Evolutionary conservation across 805 yeast genomes (phyloP).

Genomic region (Candida ponderosae): DNA sequence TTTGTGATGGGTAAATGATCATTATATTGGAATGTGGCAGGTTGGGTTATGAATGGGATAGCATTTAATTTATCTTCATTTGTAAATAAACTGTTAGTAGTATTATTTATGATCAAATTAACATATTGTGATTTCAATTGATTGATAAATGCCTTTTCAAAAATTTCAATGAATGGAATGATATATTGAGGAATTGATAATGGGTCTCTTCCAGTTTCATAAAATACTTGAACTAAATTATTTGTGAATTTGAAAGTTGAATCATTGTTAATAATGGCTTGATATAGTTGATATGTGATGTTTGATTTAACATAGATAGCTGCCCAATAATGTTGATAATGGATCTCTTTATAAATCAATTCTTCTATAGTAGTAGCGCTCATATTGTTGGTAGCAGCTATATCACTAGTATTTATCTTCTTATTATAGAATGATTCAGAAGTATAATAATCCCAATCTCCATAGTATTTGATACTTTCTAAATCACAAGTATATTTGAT

Average conservation of each 20-base stretch:
- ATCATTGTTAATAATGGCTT: slow-evolving; percentile 15
- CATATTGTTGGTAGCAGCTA: slow-evolving; percentile 10
- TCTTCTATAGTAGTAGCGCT: slow-evolving; percentile 19
- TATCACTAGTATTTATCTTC: neutral
- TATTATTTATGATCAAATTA: slow-evolving; percentile 7
- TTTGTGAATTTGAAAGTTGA: slow-evolving; percentile 15
- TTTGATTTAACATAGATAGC: slow-evolving; percentile 43
- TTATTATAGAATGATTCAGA: slow-evolving; percentile 11
- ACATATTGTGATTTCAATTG: neutral
- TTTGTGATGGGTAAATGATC: slow-evolving; percentile 43
- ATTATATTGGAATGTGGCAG: slow-evolving; percentile 15
- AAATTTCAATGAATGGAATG: slow-evolving; percentile 39
- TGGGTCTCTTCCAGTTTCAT: slow-evolving; percentile 60
- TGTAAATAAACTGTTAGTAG: slow-evolving; percentile 20
- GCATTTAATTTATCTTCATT: neutral
- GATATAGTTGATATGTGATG: slow-evolving; percentile 28
- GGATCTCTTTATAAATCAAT: slow-evolving; percentile 34
- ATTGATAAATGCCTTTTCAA: slow-evolving; percentile 15
- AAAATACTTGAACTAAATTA: slow-evolving; percentile 30
- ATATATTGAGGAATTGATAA: slow-evolving; percentile 36
- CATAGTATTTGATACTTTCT: slow-evolving; percentile 7
- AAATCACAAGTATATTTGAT: slow-evolving; percentile 1
- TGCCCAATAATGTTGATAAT: slow-evolving; percentile 52
- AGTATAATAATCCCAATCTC: slow-evolving; percentile 21
- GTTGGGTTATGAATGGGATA: slow-evolving; percentile 4